Evolutionary conservation across 768 basidiomycete genomes (phyloP), one percentile per base, ranked within the genome.

Genomic region (Tephrocybe sp.): DNA sequence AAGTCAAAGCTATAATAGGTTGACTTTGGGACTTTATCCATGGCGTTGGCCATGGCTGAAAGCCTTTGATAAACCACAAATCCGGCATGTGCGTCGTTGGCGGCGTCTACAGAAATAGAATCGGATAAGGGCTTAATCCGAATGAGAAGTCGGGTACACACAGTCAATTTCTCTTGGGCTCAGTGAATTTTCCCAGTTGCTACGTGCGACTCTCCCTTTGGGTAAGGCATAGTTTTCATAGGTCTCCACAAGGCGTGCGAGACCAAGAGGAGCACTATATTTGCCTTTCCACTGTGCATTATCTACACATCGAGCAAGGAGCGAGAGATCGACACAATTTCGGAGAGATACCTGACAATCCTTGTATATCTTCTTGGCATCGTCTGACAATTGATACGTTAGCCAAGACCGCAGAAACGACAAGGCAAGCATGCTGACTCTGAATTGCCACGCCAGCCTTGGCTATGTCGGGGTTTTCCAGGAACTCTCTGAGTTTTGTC

Each of bases 391-490:
- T 23, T 23, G 45, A 39, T 10, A 43, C n/a, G 49, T 58, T 41
- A 55, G 51, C 39, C 35, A 30, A 39, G 39, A 17, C 52, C 52
- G 40, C 33, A 50, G 35, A 44, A 10, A 53, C 38, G 38, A 55
- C 50, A 33, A 34, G n/a, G 36, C 41, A 23, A 53, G 33, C n/a
- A 40, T 48, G 43, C 74, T 55, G 58, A 85, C 89, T 62, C 69
- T 82, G 82, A n/a, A 91, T 89, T 20, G 74, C 83, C 45, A 89
- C 86, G 17, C 90, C 90, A 7, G 79, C 77, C 66, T 92, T 92
- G 52, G 76, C 64, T 47, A 80, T 74, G n/a, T 62, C 61, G 0
- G 80, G 65, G 49, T 82, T 75, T 51, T 71, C 71, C 12, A 92
- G 74, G 23, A 92, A 54, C 3, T 71, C 59, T 39, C 60, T 69